phyloP scores from a whole-genome alignment of 2,329 filamentous ascomycete genomes.

The Zopfia rhizophila region DNA sequence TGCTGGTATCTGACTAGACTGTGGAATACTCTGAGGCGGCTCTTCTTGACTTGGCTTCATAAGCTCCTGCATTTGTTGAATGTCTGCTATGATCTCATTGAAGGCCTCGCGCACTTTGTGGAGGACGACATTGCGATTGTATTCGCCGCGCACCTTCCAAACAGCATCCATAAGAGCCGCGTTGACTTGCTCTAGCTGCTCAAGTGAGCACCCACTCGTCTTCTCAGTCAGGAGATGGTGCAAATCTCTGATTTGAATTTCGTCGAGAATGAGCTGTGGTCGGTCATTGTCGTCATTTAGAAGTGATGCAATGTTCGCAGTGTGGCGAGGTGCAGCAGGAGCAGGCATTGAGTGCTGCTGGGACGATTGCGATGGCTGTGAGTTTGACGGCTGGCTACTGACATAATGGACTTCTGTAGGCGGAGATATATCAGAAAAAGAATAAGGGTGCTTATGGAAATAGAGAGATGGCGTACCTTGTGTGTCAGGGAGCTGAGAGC shows the following conservation, averaged over 20 bases:
- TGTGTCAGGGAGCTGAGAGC: constrained; percentile 72
- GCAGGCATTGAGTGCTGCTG: constrained; percentile 44
- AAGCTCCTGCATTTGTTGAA: constrained; percentile 64
- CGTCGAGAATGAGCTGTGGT: constrained; percentile 57
- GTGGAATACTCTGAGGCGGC: too few species aligned
- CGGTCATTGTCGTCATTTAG: constrained; percentile 53
- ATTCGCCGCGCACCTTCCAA: constrained; percentile 81
- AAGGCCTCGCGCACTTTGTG: constrained; percentile 74
- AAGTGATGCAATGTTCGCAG: constrained; percentile 51
- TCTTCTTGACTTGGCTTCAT: constrained; percentile 53
- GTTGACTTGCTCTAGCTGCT: constrained; percentile 95
- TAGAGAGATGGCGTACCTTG: constrained; percentile 60
- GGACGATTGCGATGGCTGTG: constrained; percentile 50
- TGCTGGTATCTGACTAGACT: too few species aligned
- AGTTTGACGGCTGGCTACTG: constrained; percentile 51
- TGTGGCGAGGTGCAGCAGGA: constrained; percentile 46
- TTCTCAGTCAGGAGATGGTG: constrained; percentile 71
- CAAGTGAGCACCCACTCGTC: constrained; percentile 83
- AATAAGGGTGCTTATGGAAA: constrained; percentile 9
- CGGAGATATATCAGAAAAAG: constrained; percentile 32
- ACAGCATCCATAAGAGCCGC: constrained; percentile 89
- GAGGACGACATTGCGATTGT: constrained; percentile 82
- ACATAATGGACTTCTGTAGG: constrained; percentile 43
- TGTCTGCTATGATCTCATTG: constrained; percentile 77
- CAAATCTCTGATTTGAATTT: constrained; percentile 65